A percentile compares a stretch with the other conserved stretches of the same genome.
Conservation (phyloP, 1,139 yeast species). For the Insectozyma bohioensis region DNA sequence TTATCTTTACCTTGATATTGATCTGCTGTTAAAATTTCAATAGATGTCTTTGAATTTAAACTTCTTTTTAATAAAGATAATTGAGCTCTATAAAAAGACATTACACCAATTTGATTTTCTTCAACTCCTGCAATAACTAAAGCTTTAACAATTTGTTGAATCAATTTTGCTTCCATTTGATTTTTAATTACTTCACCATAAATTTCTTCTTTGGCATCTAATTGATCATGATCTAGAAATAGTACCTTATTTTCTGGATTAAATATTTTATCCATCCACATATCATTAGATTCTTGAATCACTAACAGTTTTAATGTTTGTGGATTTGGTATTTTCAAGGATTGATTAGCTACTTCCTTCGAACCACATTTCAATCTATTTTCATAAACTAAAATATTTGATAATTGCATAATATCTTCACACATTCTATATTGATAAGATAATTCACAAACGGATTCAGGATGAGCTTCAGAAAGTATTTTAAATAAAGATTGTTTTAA, state of each 20-base stretch:
- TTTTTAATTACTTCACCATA: constrained; percentile 72
- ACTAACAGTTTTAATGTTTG: constrained; percentile 10
- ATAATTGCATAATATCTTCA: constrained; percentile 77
- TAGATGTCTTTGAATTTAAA: constrained; percentile 37
- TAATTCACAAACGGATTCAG: constrained; percentile 69
- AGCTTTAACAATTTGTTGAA: constrained; percentile 61
- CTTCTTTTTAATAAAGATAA: constrained; percentile 52
- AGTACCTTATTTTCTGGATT: constrained; percentile 49
- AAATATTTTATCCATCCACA: constrained; percentile 36
- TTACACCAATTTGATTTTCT: constrained; percentile 69
- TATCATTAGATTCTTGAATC: constrained; percentile 11
- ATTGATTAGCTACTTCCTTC: constrained; percentile 57
- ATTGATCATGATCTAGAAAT: constrained; percentile 73
- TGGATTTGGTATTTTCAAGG: constrained; percentile 46
- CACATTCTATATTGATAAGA: constrained; percentile 93
- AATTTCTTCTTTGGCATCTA: constrained; percentile 58
- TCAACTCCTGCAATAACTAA: constrained; percentile 61
- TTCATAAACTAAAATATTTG: constrained; percentile 76
- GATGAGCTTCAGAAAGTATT: constrained; percentile 67
- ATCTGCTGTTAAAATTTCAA: constrained; percentile 91
- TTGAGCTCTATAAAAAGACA: constrained; percentile 88
- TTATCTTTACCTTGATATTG: constrained; percentile 96
- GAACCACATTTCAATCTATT: constrained; percentile 78
- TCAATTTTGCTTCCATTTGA: constrained; percentile 64
- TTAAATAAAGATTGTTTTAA: constrained; percentile 79